Evolutionary conservation across 2,329 filamentous ascomycete species (phyloP).

Genomic region (Diaporthe aspalathi): DNA sequence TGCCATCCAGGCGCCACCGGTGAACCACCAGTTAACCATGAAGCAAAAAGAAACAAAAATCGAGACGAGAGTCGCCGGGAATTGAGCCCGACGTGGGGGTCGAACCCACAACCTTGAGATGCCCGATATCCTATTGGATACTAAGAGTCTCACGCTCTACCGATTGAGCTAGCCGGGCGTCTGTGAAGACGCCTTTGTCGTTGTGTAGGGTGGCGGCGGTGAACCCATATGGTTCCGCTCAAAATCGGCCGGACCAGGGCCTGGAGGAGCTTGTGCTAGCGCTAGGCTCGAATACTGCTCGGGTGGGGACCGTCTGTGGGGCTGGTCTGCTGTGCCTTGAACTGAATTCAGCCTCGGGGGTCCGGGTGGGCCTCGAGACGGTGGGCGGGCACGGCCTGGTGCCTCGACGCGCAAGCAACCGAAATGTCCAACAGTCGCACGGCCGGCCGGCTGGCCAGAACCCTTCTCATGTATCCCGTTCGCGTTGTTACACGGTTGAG

Average conservation of each 20-base stretch:
- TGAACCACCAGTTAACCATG: not conserved
- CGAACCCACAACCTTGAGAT: constrained; percentile 39
- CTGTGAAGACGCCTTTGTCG: constrained; percentile 31
- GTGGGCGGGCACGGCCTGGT: not conserved
- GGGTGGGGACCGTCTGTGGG: not conserved
- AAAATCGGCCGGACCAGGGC: no score
- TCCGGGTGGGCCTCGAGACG: constrained; percentile 1
- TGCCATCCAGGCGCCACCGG: no score
- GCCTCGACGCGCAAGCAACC: not conserved
- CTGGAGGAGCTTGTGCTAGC: not conserved
- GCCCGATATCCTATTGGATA: not conserved
- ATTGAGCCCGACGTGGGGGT: constrained; percentile 37
- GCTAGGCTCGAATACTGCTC: constrained; percentile 2
- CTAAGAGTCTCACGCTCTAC: constrained; percentile 80
- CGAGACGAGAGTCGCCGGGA: not conserved
- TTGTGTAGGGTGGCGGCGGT: not conserved
- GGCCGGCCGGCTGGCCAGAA: not conserved
- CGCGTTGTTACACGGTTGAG: not conserved
- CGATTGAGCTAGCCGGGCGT: constrained; percentile 73
- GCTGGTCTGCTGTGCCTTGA: not conserved
- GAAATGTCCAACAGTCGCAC: not conserved
- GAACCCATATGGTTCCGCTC: no score
- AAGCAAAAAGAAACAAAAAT: not conserved
- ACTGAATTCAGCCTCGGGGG: not conserved
- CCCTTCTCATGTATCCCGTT: not conserved